Evolutionary conservation across 805 yeast genomes (phyloP).

Genomic region (Wickerhamomyces sydowiorum): DNA sequence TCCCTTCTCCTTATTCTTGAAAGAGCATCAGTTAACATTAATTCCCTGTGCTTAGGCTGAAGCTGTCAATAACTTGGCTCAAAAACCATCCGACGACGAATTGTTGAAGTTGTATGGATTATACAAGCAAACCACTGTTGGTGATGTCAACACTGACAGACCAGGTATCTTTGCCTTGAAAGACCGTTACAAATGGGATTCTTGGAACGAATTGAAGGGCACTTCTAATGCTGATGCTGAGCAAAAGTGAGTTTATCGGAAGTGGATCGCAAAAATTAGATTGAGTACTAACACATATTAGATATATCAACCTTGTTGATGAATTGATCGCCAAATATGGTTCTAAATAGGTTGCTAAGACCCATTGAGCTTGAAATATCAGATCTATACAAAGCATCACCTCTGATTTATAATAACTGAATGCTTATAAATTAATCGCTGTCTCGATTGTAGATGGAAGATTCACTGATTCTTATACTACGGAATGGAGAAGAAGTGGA

Average conservation of each 20-base stretch:
- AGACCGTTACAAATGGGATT: constrained; percentile 97
- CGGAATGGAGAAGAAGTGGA: no score
- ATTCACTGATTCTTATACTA: no score
- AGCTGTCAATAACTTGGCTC: constrained; percentile 67
- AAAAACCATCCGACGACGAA: constrained; percentile 83
- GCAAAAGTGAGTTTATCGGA: constrained; percentile 36
- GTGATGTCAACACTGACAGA: constrained; percentile 82
- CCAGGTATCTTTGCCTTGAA: constrained; percentile 92
- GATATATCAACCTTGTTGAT: constrained; percentile 62
- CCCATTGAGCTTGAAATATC: neutral
- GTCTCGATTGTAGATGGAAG: no score
- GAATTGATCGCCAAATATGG: constrained; percentile 52
- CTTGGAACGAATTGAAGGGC: constrained; percentile 90
- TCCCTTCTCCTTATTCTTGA: no score
- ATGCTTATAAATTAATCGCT: no score
- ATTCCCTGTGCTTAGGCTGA: constrained; percentile 60
- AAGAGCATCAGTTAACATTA: no score
- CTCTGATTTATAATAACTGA: no score
- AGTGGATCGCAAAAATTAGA: no score
- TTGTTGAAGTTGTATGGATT: constrained; percentile 82
- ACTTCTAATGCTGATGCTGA: constrained; percentile 88
- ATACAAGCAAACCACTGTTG: constrained; percentile 95
- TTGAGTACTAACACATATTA: neutral
- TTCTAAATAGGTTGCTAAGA: constrained; percentile 11
- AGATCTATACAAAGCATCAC: no score